Evolutionary conservation across 495 filamentous ascomycete species (phyloP).

Genomic region (Xylaria flabelliformis): DNA sequence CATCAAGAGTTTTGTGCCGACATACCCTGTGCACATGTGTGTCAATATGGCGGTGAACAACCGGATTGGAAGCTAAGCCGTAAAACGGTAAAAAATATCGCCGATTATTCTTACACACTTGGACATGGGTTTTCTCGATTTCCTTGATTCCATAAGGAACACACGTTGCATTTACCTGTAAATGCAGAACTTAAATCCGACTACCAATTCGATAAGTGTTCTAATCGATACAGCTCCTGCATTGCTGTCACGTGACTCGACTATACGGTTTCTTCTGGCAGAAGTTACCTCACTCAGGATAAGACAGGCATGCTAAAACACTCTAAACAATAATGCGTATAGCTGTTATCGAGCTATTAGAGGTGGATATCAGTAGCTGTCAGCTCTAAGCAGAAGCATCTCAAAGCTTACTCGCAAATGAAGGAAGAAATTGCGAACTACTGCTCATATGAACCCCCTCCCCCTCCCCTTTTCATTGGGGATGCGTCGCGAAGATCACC

Average conservation of each 20-base stretch:
- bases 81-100: not conserved
- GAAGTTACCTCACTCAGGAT: not conserved
- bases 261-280: not conserved
- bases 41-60: constrained; percentile 19
- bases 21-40: not conserved
- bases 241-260: not conserved
- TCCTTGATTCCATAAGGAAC: not conserved
- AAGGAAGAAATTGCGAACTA: not conserved
- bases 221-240: not conserved
- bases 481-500: not conserved
- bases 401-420: not conserved
- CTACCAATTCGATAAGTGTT: not conserved
- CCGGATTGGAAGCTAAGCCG: constrained; percentile 13
- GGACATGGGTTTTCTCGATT: not conserved
- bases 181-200: not conserved
- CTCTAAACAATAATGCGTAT: not conserved
- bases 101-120: not conserved
- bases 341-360: not conserved
- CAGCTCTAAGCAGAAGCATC: not conserved
- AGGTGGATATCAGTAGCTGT: not conserved
- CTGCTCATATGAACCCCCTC: not conserved
- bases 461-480: not conserved
- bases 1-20: not conserved
- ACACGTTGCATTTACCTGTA: not conserved
- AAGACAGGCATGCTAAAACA: not conserved